Percentiles rank a stretch among this genome's conserved stretches.
Conservation (phyloP, 306 rosid species). For the Vigna unguiculata region DNA sequence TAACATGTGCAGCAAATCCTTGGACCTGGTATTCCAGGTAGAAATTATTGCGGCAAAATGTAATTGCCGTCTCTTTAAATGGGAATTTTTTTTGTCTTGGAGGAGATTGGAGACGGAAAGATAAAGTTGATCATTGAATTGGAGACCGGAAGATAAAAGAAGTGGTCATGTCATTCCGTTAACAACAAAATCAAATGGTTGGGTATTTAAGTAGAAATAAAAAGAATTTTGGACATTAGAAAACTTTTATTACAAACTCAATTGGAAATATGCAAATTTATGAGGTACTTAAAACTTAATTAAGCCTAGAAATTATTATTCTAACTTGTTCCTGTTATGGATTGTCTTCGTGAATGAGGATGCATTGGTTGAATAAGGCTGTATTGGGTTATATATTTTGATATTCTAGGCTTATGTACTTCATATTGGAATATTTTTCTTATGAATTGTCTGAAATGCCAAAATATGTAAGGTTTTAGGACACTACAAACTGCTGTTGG, state of each 20-base stretch:
- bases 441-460: conserved; percentile 8
- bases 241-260: no score
- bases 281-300: no score
- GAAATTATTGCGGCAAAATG: neutral
- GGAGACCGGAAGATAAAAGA: no score
- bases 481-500: conserved; percentile 95
- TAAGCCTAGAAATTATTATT: neutral
- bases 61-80: neutral
- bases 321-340: neutral
- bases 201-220: no score
- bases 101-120: no score
- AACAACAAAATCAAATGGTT: no score
- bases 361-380: conserved; percentile 4
- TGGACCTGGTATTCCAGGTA: neutral
- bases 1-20: neutral
- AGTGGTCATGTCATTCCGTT: no score
- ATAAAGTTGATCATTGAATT: no score
- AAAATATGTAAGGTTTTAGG: conserved; percentile 49
- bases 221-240: no score
- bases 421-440: neutral
- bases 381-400: neutral
- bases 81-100: neutral
- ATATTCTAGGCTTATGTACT: conserved; percentile 11
- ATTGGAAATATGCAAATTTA: no score
- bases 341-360: neutral